Evolutionary conservation across 352 stramenopile species (phyloP), one percentile per base, ranked within the genome.

Genomic region (Phytophthora citrophthora): DNA sequence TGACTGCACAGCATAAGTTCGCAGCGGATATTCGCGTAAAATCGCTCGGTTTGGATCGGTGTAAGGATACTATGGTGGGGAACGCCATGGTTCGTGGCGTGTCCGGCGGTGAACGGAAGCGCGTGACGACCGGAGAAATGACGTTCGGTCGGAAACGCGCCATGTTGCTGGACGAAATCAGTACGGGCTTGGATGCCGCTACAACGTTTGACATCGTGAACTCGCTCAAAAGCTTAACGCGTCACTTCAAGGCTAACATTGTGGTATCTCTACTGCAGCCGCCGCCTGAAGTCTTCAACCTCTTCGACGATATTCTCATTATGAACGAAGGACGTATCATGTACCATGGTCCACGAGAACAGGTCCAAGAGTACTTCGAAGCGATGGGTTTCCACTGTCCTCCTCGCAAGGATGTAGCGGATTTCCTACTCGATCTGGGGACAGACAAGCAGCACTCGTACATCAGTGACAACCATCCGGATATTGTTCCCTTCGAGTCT

Each of bases 301-400:
- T 98, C 15, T 98, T 99, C 62, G 96, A 99, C 71, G 88, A 98
- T 44, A 71, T 98, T 3, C 81, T 98, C 27, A 58, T 99, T 24
- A 61, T 99, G 23, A 90, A 93, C 66, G 77, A 95, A 46, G 94
- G 95, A n/a, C 64, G 80, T 40, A 79, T 98, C 34, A 90, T 98
- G 55, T 99, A 91, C 61, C 76, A 72, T 48, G 79, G 77, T 4
- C 64, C 64, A 0, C 65, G 74, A 0, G 60, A 66, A 8, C 29
- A 73, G 34, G 77, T 70, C 4, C 36, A 87, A 5, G 40, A 65
- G 18, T 88, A 87, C 55, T 89, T 89, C 23, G 64, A 83, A 36
- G 43, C 32, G 7, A 64, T 89, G 44, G 74, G 80, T 3, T 86
- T 88, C 36, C 26, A 18, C 2, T 86, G 78, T 44, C 80, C 80